Evolutionary conservation across 257 asterid species (phyloP).

Genomic region (Jacaranda copaia): DNA sequence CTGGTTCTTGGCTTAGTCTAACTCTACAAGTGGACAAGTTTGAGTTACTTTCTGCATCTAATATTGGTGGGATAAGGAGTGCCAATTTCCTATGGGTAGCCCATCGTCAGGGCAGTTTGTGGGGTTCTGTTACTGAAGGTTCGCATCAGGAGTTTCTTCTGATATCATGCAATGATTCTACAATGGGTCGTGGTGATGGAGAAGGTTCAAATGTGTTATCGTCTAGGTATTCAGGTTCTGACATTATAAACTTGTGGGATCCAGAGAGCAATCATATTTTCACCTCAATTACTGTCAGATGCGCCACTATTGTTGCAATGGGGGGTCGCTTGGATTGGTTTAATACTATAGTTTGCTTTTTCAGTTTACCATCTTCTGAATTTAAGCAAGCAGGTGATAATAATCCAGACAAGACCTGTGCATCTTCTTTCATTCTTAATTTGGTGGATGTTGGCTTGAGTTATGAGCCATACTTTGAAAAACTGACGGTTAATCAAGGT

Average conservation of each 20-base stretch:
- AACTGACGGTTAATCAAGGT: conserved; percentile 35
- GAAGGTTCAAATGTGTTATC: conserved; percentile 85
- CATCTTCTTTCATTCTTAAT: conserved; percentile 79
- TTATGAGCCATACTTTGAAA: conserved; percentile 76
- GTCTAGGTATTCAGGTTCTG: conserved; percentile 76
- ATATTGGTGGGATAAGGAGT: conserved; percentile 75
- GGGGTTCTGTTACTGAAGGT: conserved; percentile 78
- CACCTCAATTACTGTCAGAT: conserved; percentile 64
- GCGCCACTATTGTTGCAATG: conserved; percentile 81
- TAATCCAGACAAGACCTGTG: conserved; percentile 50
- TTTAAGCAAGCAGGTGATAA: conserved; percentile 52
- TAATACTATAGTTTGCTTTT: conserved; percentile 65
- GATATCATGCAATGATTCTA: conserved; percentile 76
- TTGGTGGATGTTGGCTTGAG: conserved; percentile 86
- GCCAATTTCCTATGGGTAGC: conserved; percentile 73
- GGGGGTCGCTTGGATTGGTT: conserved; percentile 99
- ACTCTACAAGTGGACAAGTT: conserved; percentile 71
- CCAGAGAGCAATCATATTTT: conserved; percentile 63
- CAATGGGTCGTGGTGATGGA: conserved; percentile 94
- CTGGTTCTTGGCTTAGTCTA: conserved; percentile 86
- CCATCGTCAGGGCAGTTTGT: conserved; percentile 84
- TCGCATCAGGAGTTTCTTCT: conserved; percentile 70
- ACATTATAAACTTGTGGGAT: conserved; percentile 69
- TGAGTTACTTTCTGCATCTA: conserved; percentile 72
- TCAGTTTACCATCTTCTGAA: conserved; percentile 61